phyloP scores from a whole-genome alignment of 2,329 filamentous ascomycete genomes.

The Chalaropsis ovoidea region DNA sequence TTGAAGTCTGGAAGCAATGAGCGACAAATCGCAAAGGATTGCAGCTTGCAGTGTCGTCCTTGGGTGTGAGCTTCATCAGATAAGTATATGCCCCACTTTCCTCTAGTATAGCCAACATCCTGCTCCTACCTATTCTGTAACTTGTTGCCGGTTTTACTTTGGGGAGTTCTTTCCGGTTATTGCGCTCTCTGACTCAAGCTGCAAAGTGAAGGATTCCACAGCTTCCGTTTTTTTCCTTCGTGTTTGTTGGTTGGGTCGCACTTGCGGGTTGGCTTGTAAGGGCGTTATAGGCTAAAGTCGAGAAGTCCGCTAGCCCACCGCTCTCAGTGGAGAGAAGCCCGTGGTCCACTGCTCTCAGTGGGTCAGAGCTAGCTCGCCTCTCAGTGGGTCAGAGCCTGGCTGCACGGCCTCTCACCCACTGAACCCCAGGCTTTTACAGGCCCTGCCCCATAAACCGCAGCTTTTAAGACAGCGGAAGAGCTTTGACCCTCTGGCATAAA shows the following conservation, averaged over 20 bases:
- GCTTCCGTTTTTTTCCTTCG: conserved; percentile 13
- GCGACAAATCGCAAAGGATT: conserved; percentile 10
- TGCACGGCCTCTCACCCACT: not conserved
- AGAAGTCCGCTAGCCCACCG: not conserved
- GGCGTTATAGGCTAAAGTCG: not conserved
- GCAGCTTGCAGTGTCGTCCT: not conserved
- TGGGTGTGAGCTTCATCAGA: no score
- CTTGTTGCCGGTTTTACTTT: no score
- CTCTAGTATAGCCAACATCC: no score
- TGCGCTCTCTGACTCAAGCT: conserved; percentile 11
- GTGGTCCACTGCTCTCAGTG: no score
- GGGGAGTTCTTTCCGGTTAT: not conserved
- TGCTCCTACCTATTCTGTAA: no score
- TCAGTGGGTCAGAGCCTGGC: no score
- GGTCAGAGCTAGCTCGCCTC: no score
- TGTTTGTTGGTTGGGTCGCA: not conserved
- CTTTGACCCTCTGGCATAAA: not conserved
- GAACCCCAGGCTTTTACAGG: not conserved
- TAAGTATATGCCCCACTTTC: no score
- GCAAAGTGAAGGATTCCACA: conserved; percentile 1
- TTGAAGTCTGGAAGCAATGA: not conserved
- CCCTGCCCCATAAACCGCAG: not conserved
- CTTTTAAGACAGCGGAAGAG: not conserved
- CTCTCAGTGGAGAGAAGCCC: no score
- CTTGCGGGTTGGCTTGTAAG: not conserved